phyloP scores from a whole-genome alignment of 148 eudicot genomes.

The Vaccinium corymbosum region DNA sequence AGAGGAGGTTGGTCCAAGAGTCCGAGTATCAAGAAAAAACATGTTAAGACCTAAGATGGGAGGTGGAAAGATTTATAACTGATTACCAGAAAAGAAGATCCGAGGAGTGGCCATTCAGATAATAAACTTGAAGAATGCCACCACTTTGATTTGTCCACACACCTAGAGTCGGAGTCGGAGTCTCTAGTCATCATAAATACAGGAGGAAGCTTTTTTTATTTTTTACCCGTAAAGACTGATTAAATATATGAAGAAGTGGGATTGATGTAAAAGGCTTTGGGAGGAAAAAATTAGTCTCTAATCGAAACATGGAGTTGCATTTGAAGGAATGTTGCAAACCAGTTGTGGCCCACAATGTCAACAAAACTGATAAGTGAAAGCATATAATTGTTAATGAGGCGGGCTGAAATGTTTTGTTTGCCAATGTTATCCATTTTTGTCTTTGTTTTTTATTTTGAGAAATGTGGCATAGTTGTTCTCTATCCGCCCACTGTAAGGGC shows the following conservation, averaged over 20 bases:
- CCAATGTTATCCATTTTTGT: background rate
- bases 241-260: background rate
- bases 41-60: background rate
- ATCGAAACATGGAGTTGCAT: background rate
- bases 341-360: background rate
- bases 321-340: background rate
- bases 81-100: background rate
- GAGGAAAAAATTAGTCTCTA: background rate
- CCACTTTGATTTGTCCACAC: background rate
- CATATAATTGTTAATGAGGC: background rate
- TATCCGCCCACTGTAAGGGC: background rate
- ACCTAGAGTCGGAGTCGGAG: background rate
- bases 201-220: background rate
- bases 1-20: background rate
- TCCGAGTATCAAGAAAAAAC: background rate
- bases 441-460: background rate
- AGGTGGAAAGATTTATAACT: background rate
- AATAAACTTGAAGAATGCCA: background rate
- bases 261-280: background rate
- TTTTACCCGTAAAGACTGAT: background rate
- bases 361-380: background rate
- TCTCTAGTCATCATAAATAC: background rate
- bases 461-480: background rate
- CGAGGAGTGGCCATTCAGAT: background rate
- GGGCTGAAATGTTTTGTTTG: background rate